Evolutionary conservation across 2,329 filamentous ascomycete species (phyloP).

Genomic region (Pseudophaeomoniella oleicola): DNA sequence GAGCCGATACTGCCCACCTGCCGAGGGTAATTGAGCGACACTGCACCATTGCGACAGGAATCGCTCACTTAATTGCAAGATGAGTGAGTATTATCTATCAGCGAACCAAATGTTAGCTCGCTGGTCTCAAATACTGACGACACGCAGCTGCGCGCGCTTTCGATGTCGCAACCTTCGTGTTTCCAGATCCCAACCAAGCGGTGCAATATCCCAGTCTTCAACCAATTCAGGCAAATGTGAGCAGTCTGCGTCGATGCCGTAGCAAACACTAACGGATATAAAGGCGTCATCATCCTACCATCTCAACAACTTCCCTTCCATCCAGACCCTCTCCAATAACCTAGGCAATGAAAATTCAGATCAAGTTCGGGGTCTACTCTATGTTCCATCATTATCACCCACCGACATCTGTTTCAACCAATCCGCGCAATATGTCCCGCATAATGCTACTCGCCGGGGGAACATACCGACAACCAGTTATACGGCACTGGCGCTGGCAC

Average conservation of each 20-base stretch:
- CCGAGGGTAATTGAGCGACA: too few relatives aligned
- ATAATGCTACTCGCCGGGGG: constrained; percentile 57
- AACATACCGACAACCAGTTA: constrained; percentile 55
- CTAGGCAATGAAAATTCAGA: constrained; percentile 43
- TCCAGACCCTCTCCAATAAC: constrained; percentile 63
- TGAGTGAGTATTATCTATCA: too few relatives aligned
- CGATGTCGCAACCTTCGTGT: not conserved
- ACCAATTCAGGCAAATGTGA: not conserved
- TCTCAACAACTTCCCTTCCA: constrained; percentile 27
- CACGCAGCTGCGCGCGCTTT: not conserved
- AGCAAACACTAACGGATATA: too few relatives aligned
- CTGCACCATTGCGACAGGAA: too few relatives aligned
- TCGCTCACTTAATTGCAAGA: too few relatives aligned
- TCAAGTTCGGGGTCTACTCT: constrained; percentile 64
- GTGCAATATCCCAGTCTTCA: not conserved
- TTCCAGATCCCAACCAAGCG: not conserved
- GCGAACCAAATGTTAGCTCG: too few relatives aligned
- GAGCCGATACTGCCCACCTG: too few relatives aligned
- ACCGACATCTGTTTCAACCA: constrained; percentile 44
- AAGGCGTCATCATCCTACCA: not conserved
- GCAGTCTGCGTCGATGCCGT: too few relatives aligned
- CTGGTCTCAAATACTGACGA: too few relatives aligned
- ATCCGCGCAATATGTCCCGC: constrained; percentile 52
- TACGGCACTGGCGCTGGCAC: constrained; percentile 66
- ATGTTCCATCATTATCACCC: constrained; percentile 55